Evolutionary conservation across 192 early-diverging fungal species (phyloP).

Genomic region (Coemansia sp.): DNA sequence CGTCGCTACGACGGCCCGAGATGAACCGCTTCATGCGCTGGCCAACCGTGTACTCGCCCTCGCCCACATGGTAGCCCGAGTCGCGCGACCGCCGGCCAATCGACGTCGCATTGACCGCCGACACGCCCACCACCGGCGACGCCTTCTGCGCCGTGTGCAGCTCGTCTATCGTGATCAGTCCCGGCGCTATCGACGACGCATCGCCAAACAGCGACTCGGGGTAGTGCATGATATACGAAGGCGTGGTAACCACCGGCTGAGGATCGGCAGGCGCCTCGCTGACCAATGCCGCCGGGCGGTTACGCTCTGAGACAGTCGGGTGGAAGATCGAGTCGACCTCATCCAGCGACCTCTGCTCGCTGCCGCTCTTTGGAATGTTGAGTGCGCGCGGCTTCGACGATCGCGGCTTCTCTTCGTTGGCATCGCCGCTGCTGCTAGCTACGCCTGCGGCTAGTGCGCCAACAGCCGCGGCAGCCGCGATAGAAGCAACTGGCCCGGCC

Average conservation of each 20-base stretch:
- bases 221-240: slow-evolving; percentile 50
- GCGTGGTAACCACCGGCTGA: slow-evolving; percentile 16
- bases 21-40: slow-evolving; percentile 50
- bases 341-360: slow-evolving; percentile 2
- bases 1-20: slow-evolving; percentile 29
- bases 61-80: slow-evolving; percentile 22
- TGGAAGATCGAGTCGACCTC: slow-evolving; percentile 19
- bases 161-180: slow-evolving; percentile 42
- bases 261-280: background rate
- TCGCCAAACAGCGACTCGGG: slow-evolving; percentile 46
- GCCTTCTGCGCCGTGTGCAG: slow-evolving; percentile 48
- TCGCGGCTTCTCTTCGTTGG: background rate
- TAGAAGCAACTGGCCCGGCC: background rate
- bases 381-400: background rate
- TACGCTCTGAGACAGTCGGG: slow-evolving; percentile 2
- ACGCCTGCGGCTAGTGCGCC: background rate
- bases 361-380: background rate
- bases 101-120: slow-evolving; percentile 36
- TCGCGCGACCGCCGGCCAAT: slow-evolving; percentile 33
- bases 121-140: slow-evolving; percentile 40
- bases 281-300: background rate
- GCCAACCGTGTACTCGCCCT: slow-evolving; percentile 26
- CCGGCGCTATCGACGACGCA: slow-evolving; percentile 26
- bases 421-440: background rate
- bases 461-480: background rate